Evolutionary conservation across 140 eudicot genomes (phyloP), one percentile per base, ranked within the genome.

Genomic region (Oenanthe javanica): DNA sequence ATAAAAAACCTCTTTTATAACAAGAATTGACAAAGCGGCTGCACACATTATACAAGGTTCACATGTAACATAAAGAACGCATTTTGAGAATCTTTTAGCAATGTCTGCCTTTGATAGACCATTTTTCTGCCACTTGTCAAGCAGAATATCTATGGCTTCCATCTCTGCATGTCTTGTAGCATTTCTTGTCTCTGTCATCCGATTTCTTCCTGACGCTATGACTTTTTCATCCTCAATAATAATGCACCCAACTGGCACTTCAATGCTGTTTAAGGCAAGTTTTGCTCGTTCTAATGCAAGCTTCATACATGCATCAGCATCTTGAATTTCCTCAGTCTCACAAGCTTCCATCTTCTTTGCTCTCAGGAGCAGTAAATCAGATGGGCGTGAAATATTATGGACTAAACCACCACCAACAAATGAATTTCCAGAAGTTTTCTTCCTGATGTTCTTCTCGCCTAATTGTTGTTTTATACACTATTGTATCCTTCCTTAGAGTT

Each of bases 1-100:
- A 31, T 31, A 31, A 31, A 31, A 31, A 31, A 31, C 31, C 31
- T 31, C 31, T 31, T 31, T 31, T 31, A 31, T 31, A 31, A 31
- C 31, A 63, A 94, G 83, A 83, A 90, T 83, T 38, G 96, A 92
- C 64, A 94, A 90, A 51, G 96, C 93, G 31, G 93, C 83, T 3
- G 97, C 97, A 49, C 98, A 94, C 98, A 94, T 94, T 82, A 94
- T 90, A 80, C 98, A 94, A 69, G 97, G 98, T 80, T 94, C 98
- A 86, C 98, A 94, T 18, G 97, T 94, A 71, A 94, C 98, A 87
- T 92, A 94, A 50, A 94, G 93, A 82, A 66, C 80, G 84, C 96
- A 87, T 18, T 84, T 86, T 72, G 96, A 89, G 76, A 94, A 84
- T 79, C 82, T 85, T 52, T 77, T 80, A 31, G 91, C 85, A 82